Base-by-base conservation (phyloP, 768 basidiomycete species). In the Pulveroboletus ravenelii region DNA sequence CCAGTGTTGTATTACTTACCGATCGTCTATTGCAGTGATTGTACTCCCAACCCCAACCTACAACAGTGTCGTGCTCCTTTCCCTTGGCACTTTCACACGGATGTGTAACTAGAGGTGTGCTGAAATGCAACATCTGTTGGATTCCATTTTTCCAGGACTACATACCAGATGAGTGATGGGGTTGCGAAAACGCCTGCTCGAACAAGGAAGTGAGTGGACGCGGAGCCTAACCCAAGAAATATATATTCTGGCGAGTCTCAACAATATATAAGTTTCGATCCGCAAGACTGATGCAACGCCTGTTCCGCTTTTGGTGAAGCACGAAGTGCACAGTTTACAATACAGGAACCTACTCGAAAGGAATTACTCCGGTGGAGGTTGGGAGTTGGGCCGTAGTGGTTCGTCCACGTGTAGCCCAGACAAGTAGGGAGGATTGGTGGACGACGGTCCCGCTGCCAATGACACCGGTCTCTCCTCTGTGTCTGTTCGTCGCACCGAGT, bases 401-500 rank as follows among this genome's bases (percentile, higher is more conserved):
- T 48, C 56, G 14, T 41, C 53, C 10, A 27, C 18, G 20, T 41
- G 47, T 27, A 47, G 56, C 17, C 39, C 60, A 36, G 54, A 49
- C 5, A 49, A 38, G 34, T 62, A 58, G 25, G 54, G 40, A 40
- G 55, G 45, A 37, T 50, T 41, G 23, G 52, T 45, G 29, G 51
- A 50, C 12, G 51, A 45, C 30, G 41, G 25, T 18, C 25, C 44
- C 13, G 56, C 52, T 18, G 23, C 35, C 7, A 48, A 55, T n/a
- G 63, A 54, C 38, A 48, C 18, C 3, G 63, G 53, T 47, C 60
- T 51, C 38, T 38, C 45, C 42, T 4, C 55, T n/a, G 48, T 14
- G 34, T 18, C 52, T 41, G 61, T 62, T 17, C 75, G 75, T 32
- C 77, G 70, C 53, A 80, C 83, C 23, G 75, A 74, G 60, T 89